Evolutionary conservation across 2,329 filamentous ascomycete species (phyloP), one percentile per base, ranked within the genome.

Genomic region (Fusarium coffeatum): DNA sequence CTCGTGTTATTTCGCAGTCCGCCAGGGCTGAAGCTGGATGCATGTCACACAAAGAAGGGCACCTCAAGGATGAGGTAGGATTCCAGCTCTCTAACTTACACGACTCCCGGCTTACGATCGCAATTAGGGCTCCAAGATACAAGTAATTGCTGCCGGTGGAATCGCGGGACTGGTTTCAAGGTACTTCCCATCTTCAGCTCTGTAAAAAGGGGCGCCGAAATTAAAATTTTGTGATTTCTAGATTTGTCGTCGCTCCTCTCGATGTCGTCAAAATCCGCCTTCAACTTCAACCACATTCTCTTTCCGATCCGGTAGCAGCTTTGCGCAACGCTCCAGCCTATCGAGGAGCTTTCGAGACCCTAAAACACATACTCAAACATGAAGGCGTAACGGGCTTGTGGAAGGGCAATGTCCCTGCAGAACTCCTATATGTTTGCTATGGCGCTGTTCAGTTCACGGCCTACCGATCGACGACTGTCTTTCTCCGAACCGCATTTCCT

Each of bases 191-290:
- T 47, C 34, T 12, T 18, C 23, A 13, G 22, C 27, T 50, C 28
- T 47, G 28, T 43, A 43, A 37, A 23, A 45, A 41, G 15, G 62
- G 9, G 49, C 10, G 11, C 45, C 10, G 57, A 37, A 8, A 58
- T 66, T 76, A 61, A 76, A 66, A 25, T 27, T 50, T 22, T 49
- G 3, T 50, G 23, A 16, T 10, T 54, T 34, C 73, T 43, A 94
- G 93, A 78, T 98, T 99, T 84, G 89, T 96, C 77, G 91, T 98
- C 78, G 93, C 96, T 20, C 96, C 96, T 55, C 92, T 99, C 72
- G 96, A 99, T 80, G 96, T 99, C 68, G 90, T 98, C 82, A 98
- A 99, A 85, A 99, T 99, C 82, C 93, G 96, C 48, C 90, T 98
- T 47, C 96, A 99, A 80, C 89, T 99, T 20, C 96, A 98, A 80